Percentiles rank a stretch among this genome's conserved stretches.
Evolutionary conservation across 495 filamentous ascomycete species (phyloP).

Genomic region (Aspergillus panamensis): DNA sequence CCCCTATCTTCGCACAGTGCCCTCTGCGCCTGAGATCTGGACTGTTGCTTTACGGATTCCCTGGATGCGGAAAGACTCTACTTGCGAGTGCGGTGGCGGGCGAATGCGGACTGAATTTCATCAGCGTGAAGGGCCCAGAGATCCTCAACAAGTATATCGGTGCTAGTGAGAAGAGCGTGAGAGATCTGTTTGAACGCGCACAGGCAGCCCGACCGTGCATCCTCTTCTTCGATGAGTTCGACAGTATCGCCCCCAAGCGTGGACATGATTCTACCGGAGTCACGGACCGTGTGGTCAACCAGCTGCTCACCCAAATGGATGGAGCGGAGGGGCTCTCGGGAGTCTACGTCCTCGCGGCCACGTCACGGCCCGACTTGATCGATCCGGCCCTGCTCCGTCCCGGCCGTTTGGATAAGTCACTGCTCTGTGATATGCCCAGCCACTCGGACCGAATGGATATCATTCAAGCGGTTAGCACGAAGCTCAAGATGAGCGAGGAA

Average conservation of each 20-base stretch:
- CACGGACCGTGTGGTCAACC: slow-evolving; percentile 97
- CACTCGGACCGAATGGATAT: slow-evolving; percentile 82
- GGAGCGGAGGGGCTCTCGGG: slow-evolving; percentile 92
- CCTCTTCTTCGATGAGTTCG: slow-evolving; percentile 97
- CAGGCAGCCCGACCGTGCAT: slow-evolving; percentile 86
- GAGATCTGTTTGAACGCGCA: slow-evolving; percentile 91
- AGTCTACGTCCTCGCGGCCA: slow-evolving; percentile 94
- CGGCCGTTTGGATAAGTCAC: slow-evolving; percentile 83
- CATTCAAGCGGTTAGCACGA: slow-evolving; percentile 71
- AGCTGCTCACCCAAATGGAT: slow-evolving; percentile 97
- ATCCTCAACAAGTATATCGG: slow-evolving; percentile 99
- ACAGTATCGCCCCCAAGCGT: slow-evolving; percentile 93
- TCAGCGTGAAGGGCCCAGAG: slow-evolving; percentile 95
- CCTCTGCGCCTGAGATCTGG: slow-evolving; percentile 90
- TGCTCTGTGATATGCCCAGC: slow-evolving; percentile 83
- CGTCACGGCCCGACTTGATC: slow-evolving; percentile 85
- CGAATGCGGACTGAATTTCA: slow-evolving; percentile 96
- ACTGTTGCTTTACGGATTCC: slow-evolving; percentile 88
- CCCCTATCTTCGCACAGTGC: slow-evolving; percentile 94
- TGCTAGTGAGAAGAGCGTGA: slow-evolving; percentile 88
- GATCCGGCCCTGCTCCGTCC: slow-evolving; percentile 89
- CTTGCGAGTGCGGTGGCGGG: slow-evolving; percentile 91
- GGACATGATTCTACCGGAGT: slow-evolving; percentile 96
- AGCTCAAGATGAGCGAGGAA: slow-evolving; percentile 64
- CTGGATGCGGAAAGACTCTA: slow-evolving; percentile 93